Percentiles rank a stretch among this genome's conserved stretches.
Evolutionary conservation across 2,329 filamentous ascomycete species (phyloP).

Genomic region (Alternaria hordeiaustralica): DNA sequence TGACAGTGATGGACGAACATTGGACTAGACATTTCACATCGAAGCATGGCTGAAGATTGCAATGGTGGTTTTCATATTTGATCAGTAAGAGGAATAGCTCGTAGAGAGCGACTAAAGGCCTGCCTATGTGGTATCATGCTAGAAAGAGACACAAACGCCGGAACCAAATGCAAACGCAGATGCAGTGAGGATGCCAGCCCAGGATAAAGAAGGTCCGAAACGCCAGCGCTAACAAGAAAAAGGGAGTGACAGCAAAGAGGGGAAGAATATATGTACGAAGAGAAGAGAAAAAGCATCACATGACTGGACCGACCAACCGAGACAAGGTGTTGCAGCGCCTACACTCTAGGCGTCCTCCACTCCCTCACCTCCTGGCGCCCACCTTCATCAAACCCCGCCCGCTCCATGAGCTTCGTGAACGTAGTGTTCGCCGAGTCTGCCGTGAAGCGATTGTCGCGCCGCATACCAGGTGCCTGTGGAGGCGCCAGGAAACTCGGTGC

Average conservation of each 20-base stretch:
- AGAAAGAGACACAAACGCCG: slow-evolving; percentile 3
- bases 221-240: slow-evolving; percentile 13
- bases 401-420: slow-evolving; percentile 52
- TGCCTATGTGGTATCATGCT: slow-evolving; percentile 17
- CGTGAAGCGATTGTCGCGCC: slow-evolving; percentile 39
- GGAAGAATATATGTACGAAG: not conserved
- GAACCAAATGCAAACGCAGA: not conserved
- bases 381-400: slow-evolving; percentile 49
- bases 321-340: not conserved
- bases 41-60: not conserved
- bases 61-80: not conserved
- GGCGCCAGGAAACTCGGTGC: slow-evolving; percentile 44
- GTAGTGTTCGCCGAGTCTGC: slow-evolving; percentile 44
- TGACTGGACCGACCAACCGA: not conserved
- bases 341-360: slow-evolving; percentile 23
- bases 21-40: not conserved
- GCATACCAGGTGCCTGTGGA: slow-evolving; percentile 40
- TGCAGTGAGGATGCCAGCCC: not conserved
- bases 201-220: slow-evolving; percentile 2
- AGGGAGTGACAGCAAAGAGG: not conserved
- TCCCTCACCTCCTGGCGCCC: slow-evolving; percentile 36
- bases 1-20: not conserved
- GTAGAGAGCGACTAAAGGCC: slow-evolving; percentile 6
- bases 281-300: not conserved
- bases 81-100: not conserved